These are phyloP conservation scores for Metarhizium album DNA, from an alignment of 2,329 filamentous ascomycete genomes.

Conservation along the genomic window DNA sequence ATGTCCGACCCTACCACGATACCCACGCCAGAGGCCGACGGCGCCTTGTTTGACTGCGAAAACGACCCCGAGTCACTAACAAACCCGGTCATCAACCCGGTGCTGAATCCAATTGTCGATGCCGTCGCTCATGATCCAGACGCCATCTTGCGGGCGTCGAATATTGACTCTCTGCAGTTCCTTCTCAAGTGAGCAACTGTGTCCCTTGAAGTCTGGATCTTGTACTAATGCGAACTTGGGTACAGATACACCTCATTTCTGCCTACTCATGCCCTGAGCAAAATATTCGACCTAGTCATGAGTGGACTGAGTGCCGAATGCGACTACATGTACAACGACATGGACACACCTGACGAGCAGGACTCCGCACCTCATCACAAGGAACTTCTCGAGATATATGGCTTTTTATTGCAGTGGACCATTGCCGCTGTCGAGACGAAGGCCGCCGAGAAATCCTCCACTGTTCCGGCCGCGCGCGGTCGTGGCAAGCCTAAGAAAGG, in stretches of 20 bases:
- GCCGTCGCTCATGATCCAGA: conserved; percentile 87
- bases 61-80: conserved; percentile 79
- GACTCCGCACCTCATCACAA: conserved; percentile 81
- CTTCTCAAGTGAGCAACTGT: conserved; percentile 76
- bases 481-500: conserved; percentile 69
- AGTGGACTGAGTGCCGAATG: conserved; percentile 79
- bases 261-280: conserved; percentile 74
- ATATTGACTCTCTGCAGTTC: conserved; percentile 91
- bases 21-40: conserved; percentile 74
- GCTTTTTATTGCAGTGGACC: conserved; percentile 89
- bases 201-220: neutral
- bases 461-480: conserved; percentile 55
- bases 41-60: conserved; percentile 80
- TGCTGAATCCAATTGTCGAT: conserved; percentile 87
- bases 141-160: conserved; percentile 64
- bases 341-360: conserved; percentile 80
- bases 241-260: conserved; percentile 72
- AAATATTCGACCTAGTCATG: conserved; percentile 82
- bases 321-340: conserved; percentile 72
- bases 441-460: conserved; percentile 75
- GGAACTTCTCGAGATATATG: conserved; percentile 84
- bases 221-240: conserved; percentile 39
- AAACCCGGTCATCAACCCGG: conserved; percentile 66
- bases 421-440: conserved; percentile 91
- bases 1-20: conserved; percentile 84